phyloP scores from a whole-genome alignment of 768 basidiomycete genomes.

The Trichaptum fuscoviolaceum region DNA sequence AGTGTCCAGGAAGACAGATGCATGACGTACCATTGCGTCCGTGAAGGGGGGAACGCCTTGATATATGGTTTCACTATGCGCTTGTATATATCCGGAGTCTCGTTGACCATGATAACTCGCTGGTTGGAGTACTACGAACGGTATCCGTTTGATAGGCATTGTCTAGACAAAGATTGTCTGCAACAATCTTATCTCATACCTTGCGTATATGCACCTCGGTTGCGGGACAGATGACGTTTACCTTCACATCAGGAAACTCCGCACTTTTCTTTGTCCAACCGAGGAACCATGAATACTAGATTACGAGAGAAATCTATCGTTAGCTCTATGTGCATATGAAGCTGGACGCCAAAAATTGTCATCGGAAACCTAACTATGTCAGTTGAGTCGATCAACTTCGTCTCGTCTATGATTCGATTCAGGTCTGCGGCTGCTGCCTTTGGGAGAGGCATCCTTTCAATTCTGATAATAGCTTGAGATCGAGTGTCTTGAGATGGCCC shows the following conservation, averaged over 20 bases:
- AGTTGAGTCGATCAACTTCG: conserved; percentile 50
- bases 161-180: conserved; percentile 1
- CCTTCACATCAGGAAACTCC: conserved; percentile 64
- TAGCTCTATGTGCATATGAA: conserved; percentile 10
- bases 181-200: conserved; percentile 28
- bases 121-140: conserved; percentile 68
- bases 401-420: conserved; percentile 32
- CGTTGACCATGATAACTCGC: conserved; percentile 62
- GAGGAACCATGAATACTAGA: conserved; percentile 76
- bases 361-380: conserved; percentile 52
- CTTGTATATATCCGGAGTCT: conserved; percentile 77
- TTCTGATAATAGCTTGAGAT: conserved; percentile 61
- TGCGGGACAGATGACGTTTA: conserved; percentile 83
- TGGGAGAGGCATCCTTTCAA: conserved; percentile 74
- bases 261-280: conserved; percentile 52
- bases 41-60: conserved; percentile 58
- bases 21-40: conserved; percentile 68
- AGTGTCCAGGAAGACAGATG: conserved; percentile 1
- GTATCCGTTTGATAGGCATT: neutral
- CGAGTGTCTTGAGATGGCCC: conserved; percentile 14
- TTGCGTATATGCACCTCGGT: conserved; percentile 88
- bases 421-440: conserved; percentile 31
- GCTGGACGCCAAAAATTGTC: neutral
- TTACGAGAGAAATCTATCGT: conserved; percentile 7
- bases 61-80: conserved; percentile 77